Percentiles rank a stretch among this genome's conserved stretches.
Conservation (phyloP, 305 asterid species). For the Petunia hybrid region DNA sequence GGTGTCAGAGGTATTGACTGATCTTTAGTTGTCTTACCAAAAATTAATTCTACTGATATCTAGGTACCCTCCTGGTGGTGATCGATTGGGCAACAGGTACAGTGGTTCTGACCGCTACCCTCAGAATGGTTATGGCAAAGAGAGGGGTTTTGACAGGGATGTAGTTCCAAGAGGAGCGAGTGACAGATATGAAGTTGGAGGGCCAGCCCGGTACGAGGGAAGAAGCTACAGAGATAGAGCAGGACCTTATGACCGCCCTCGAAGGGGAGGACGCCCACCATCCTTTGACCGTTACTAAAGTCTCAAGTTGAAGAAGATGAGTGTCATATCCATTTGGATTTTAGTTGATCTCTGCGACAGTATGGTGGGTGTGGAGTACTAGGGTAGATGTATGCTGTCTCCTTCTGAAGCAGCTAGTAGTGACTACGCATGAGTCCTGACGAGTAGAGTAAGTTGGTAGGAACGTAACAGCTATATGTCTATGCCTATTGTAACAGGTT, state of each 20-base stretch:
- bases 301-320: not conserved
- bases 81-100: slow-evolving; percentile 66
- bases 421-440: not conserved
- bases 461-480: not conserved
- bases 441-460: slow-evolving; percentile 19
- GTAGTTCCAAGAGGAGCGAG: slow-evolving; percentile 29
- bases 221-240: slow-evolving; percentile 82
- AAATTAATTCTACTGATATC: not conserved
- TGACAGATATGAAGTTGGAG: slow-evolving; percentile 39
- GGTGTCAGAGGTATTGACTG: not conserved
- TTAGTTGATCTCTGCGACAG: not conserved
- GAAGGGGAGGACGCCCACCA: slow-evolving; percentile 79
- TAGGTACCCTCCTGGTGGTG: slow-evolving; percentile 76
- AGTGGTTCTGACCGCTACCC: slow-evolving; percentile 77
- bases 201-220: slow-evolving; percentile 71
- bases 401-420: slow-evolving; percentile 22
- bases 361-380: slow-evolving; percentile 9
- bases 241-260: slow-evolving; percentile 92
- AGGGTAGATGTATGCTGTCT: not conserved
- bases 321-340: not conserved
- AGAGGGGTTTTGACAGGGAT: slow-evolving; percentile 43
- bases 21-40: not conserved
- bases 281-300: slow-evolving; percentile 75
- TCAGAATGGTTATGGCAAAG: slow-evolving; percentile 70
- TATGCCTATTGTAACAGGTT: not conserved